Percentiles rank a stretch among this genome's conserved stretches.
Evolutionary conservation across 257 asterid species (phyloP).

Genomic region (Cordia subcordata): DNA sequence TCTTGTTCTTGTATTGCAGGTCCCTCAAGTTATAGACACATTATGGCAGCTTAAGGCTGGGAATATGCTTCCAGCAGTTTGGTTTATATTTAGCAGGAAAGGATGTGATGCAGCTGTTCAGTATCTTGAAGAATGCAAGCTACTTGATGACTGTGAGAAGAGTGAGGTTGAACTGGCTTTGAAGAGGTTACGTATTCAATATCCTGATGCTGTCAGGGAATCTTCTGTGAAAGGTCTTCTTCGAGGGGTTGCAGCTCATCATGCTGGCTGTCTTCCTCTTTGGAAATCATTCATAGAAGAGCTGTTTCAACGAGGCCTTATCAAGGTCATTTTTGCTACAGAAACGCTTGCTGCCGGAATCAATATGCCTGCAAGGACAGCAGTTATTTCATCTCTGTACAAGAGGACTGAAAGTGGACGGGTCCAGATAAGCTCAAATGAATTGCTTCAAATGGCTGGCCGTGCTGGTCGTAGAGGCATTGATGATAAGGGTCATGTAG

Average conservation of each 20-base stretch:
- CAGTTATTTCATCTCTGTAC: constrained; percentile 88
- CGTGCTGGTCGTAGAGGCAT: constrained; percentile 99
- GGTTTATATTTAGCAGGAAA: constrained; percentile 98
- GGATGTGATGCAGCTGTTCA: constrained; percentile 99
- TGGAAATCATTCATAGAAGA: constrained; percentile 98
- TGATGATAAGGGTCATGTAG: constrained; percentile 86
- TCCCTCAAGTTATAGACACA: constrained; percentile 91
- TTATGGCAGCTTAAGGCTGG: constrained; percentile 75
- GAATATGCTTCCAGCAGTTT: constrained; percentile 97
- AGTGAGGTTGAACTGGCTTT: constrained; percentile 93
- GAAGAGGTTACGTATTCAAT: constrained; percentile 71
- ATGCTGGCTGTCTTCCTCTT: constrained; percentile 98
- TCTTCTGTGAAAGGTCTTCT: constrained; percentile 89
- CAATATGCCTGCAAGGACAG: constrained; percentile 99
- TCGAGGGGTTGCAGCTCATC: constrained; percentile 96
- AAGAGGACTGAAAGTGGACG: constrained; percentile 89
- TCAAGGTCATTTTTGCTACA: constrained; percentile 96
- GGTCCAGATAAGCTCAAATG: constrained; percentile 71
- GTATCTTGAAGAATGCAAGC: constrained; percentile 65
- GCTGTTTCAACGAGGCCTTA: constrained; percentile 83
- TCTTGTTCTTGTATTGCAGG: constrained; percentile 38
- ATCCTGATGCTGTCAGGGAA: constrained; percentile 93
- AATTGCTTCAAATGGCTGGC: constrained; percentile 97
- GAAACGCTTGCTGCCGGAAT: constrained; percentile 99
- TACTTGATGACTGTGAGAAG: constrained; percentile 80